phyloP scores from a whole-genome alignment of 352 stramenopile genomes.

The Phytophthora uliginosa region DNA sequence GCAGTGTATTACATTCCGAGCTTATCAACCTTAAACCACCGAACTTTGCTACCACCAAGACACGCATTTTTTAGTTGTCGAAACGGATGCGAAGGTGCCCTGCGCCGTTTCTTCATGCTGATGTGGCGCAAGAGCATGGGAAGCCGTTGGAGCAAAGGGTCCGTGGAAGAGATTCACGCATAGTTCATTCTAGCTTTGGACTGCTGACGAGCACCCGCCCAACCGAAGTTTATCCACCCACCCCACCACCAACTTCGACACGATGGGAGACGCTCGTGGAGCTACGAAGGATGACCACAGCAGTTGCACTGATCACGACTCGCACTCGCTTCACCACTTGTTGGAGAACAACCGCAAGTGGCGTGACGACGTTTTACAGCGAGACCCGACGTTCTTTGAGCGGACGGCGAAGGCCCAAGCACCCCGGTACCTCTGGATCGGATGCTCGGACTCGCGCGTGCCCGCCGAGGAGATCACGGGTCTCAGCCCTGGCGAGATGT shows the following conservation, averaged over 20 bases:
- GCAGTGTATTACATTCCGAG: neutral
- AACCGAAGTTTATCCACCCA: neutral
- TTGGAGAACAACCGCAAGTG: conserved; percentile 81
- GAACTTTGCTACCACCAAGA: neutral
- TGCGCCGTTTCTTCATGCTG: conserved; percentile 1
- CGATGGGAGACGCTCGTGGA: conserved; percentile 18
- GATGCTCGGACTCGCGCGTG: conserved; percentile 90
- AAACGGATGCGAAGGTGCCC: conserved; percentile 16
- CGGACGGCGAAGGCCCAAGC: conserved; percentile 72
- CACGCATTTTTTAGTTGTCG: no score
- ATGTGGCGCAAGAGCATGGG: neutral
- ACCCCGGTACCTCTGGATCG: conserved; percentile 92
- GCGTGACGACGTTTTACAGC: conserved; percentile 60
- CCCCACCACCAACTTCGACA: neutral
- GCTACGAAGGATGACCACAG: conserved; percentile 28
- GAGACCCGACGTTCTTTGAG: conserved; percentile 76
- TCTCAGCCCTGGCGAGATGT: conserved; percentile 82
- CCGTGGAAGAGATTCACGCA: neutral
- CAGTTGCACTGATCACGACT: conserved; percentile 26
- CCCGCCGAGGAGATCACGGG: conserved; percentile 88
- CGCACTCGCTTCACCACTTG: conserved; percentile 50
- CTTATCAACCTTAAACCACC: neutral
- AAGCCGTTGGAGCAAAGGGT: neutral
- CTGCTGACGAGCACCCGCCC: neutral
- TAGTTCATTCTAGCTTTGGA: conserved; percentile 19